Evolutionary conservation across 352 stramenopile species (phyloP).

Genomic region (Pythium dissotocum): DNA sequence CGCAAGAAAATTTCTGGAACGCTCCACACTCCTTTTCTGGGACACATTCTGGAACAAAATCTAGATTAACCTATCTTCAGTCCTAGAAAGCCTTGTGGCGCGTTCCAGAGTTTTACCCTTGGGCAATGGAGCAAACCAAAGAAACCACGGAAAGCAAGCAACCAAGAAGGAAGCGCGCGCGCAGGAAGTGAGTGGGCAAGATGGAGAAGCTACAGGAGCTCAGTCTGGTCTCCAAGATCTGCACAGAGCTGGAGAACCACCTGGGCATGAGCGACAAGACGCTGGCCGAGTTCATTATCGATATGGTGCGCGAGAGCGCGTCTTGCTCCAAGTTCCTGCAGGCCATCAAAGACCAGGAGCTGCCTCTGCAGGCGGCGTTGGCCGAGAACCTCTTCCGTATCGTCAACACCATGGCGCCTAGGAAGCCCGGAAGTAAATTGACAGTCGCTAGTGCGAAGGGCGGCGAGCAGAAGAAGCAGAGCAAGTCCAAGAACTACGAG

Average conservation of each 20-base stretch:
- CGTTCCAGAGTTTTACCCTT: not conserved
- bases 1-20: slow-evolving; percentile 4
- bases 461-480: slow-evolving; percentile 6
- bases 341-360: slow-evolving; percentile 62
- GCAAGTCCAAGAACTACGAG: slow-evolving; percentile 34
- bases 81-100: slow-evolving; percentile 1
- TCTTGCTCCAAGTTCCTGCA: slow-evolving; percentile 63
- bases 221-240: slow-evolving; percentile 88
- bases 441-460: not conserved
- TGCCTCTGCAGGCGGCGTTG: slow-evolving; percentile 58
- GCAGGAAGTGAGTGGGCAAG: not conserved
- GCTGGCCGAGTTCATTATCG: slow-evolving; percentile 95
- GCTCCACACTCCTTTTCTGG: not conserved
- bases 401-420: slow-evolving; percentile 77
- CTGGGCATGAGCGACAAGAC: slow-evolving; percentile 96
- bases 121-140: slow-evolving; percentile 20
- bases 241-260: slow-evolving; percentile 89
- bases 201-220: slow-evolving; percentile 91
- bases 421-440: slow-evolving; percentile 30
- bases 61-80: slow-evolving; percentile 1
- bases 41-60: not conserved
- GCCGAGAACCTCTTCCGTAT: slow-evolving; percentile 82
- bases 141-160: slow-evolving; percentile 10
- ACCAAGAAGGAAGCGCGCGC: slow-evolving; percentile 8
- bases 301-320: slow-evolving; percentile 78